Evolutionary conservation across 257 asterid species (phyloP), one percentile per base, ranked within the genome.

Genomic region (Primulina tabacum): DNA sequence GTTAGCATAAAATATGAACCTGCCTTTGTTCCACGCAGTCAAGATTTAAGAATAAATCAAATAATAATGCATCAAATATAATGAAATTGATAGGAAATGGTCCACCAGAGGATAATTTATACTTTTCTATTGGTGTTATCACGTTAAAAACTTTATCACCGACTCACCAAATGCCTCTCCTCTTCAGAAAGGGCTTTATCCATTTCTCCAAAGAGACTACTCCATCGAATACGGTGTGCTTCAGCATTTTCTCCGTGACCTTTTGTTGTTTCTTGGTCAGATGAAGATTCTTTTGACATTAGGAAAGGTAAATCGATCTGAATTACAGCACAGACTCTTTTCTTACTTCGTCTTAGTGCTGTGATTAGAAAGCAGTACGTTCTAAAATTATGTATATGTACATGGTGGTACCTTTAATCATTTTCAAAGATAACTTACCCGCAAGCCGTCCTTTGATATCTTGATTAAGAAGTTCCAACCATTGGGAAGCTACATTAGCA

Each of bases 391-490:
- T 16, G 57, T 17, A 47, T 50, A 50, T 50, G 57, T 5, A 50
- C 57, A 17, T 14, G 57, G 57, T 17, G 57, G 8, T 4, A 14
- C 57, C 57, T 50, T 4, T 50, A 50, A 50, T 50, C 20, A 50
- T 4, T 50, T 50, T 50, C 21, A 50, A 14, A 50, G 57, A 50
- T 50, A 50, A 50, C 20, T 50, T 17, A 50, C 57, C 57, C 8
- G 57, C 86, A 73, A 94, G 95, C 34, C 99, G 98, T 8, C 96
- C 97, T 75, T 71, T 82, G 29, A 88, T 83, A 78, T 94, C 99
- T 79, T 89, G 97, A 73, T 77, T 85, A 79, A 94, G 86, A 79
- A 94, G 94, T 53, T 88, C 99, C 93, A 94, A 74, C 99, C 99
- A 94, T 38, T 89, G 99, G 34, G 95, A 86, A 78, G 99, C 99